Conservation (phyloP, 176 grass and related monocot genomes). For the Cenchrus americanus region DNA sequence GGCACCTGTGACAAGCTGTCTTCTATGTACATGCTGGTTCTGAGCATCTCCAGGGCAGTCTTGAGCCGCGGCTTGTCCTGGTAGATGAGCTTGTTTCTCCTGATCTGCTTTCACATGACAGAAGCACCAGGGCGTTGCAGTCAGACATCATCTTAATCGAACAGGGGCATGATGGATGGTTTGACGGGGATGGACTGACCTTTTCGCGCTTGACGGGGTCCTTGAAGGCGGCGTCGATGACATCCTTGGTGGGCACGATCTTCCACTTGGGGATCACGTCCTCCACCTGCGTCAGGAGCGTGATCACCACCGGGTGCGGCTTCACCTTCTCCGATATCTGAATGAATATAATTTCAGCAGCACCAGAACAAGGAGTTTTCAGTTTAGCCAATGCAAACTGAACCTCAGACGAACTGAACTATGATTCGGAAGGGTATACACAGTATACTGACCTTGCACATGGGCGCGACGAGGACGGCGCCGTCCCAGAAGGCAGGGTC, state of each 20-base stretch:
- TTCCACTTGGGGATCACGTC: constrained; percentile 95
- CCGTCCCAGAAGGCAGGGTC: constrained; percentile 91
- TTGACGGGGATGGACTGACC: constrained; percentile 27
- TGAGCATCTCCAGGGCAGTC: constrained; percentile 79
- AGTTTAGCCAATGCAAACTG: background rate
- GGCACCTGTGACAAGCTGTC: constrained; percentile 68
- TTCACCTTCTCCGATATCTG: constrained; percentile 98
- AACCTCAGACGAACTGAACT: background rate
- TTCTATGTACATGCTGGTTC: constrained; percentile 86
- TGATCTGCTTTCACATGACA: constrained; percentile 56
- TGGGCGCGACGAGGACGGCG: constrained; percentile 77
- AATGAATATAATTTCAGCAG: background rate
- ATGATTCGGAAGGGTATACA: too few species aligned
- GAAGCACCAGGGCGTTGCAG: background rate
- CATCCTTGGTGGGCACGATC: constrained; percentile 88
- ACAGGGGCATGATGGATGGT: too few species aligned
- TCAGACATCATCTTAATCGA: background rate
- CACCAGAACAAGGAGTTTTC: background rate
- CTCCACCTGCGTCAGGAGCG: constrained; percentile 75
- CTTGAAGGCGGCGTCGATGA: constrained; percentile 92
- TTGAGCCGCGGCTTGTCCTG: constrained; percentile 92
- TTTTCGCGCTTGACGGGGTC: constrained; percentile 80
- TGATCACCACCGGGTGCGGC: constrained; percentile 74
- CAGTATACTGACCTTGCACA: constrained; percentile 73
- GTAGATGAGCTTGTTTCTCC: constrained; percentile 87